Percentiles rank a stretch among this genome's conserved stretches.
Evolutionary conservation across 2,329 filamentous ascomycete genomes (phyloP).

Genomic region (Lasiodiplodia sp.): DNA sequence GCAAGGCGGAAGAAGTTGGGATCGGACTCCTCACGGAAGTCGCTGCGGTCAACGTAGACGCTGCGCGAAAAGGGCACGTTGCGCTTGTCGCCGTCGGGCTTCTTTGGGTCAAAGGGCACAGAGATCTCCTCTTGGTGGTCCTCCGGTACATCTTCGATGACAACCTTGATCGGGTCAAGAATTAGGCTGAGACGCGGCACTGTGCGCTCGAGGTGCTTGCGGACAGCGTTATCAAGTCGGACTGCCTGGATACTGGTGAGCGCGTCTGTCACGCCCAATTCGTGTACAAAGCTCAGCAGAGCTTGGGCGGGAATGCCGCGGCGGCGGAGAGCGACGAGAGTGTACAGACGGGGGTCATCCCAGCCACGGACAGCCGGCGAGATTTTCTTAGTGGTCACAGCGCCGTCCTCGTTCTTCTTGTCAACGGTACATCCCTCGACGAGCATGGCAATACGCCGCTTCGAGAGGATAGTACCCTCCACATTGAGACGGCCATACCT

Average conservation of each 20-base stretch:
- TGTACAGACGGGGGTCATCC: slow-evolving; percentile 92
- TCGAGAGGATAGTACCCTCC: slow-evolving; percentile 84
- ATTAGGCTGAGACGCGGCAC: slow-evolving; percentile 91
- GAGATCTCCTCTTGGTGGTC: slow-evolving; percentile 70
- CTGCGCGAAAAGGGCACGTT: slow-evolving; percentile 73
- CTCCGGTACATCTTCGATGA: slow-evolving; percentile 81
- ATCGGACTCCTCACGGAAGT: slow-evolving; percentile 77
- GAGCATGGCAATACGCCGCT: slow-evolving; percentile 81
- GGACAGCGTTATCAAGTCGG: slow-evolving; percentile 85
- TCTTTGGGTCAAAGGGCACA: slow-evolving; percentile 83
- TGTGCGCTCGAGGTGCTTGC: slow-evolving; percentile 84
- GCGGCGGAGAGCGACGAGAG: slow-evolving; percentile 81
- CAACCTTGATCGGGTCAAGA: slow-evolving; percentile 81
- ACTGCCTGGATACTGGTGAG: slow-evolving; percentile 79
- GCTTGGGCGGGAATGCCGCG: slow-evolving; percentile 88
- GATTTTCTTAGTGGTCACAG: slow-evolving; percentile 47
- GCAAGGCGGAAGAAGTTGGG: slow-evolving; percentile 81
- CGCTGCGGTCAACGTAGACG: slow-evolving; percentile 83
- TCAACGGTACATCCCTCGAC: slow-evolving; percentile 68
- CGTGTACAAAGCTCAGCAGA: slow-evolving; percentile 87
- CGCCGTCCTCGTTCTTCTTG: slow-evolving; percentile 53
- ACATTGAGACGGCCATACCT: slow-evolving; percentile 75
- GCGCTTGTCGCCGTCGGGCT: slow-evolving; percentile 70
- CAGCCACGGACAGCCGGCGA: slow-evolving; percentile 75
- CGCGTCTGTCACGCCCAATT: slow-evolving; percentile 87